A percentile compares a stretch with the other conserved stretches of the same genome.
phyloP scores from a whole-genome alignment of 768 basidiomycete genomes.

The Hydnomerulius pinastri region DNA sequence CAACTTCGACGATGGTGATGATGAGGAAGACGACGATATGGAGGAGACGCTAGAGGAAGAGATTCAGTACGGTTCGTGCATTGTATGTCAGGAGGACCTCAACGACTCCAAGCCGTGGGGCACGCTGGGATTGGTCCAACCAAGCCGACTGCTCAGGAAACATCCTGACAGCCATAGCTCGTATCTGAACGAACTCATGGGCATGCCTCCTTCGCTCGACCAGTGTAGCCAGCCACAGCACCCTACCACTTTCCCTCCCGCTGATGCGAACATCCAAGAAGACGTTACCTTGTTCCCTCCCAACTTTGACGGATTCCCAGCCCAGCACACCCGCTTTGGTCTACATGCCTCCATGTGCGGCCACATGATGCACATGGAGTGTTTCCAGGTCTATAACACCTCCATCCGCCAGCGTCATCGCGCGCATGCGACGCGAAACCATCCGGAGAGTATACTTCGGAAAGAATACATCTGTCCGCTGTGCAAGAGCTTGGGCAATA shows the following conservation, averaged over 20 bases:
- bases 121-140: slow-evolving; percentile 82
- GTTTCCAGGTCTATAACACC: slow-evolving; percentile 86
- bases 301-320: slow-evolving; percentile 75
- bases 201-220: slow-evolving; percentile 67
- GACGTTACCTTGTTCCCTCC: slow-evolving; percentile 45
- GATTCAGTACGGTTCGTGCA: slow-evolving; percentile 85
- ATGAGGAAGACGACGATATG: slow-evolving; percentile 56
- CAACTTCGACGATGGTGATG: slow-evolving; percentile 77
- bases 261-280: slow-evolving; percentile 23
- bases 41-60: slow-evolving; percentile 46
- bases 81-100: slow-evolving; percentile 96
- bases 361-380: slow-evolving; percentile 96
- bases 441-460: slow-evolving; percentile 91
- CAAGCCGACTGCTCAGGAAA: slow-evolving; percentile 79
- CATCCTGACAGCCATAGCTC: slow-evolving; percentile 64
- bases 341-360: slow-evolving; percentile 87
- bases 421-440: slow-evolving; percentile 86
- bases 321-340: slow-evolving; percentile 77
- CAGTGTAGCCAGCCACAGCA: slow-evolving; percentile 32
- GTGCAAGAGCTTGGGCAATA: slow-evolving; percentile 95
- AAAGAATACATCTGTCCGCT: slow-evolving; percentile 96
- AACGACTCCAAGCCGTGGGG: slow-evolving; percentile 76
- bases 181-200: slow-evolving; percentile 74
- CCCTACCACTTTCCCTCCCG: slow-evolving; percentile 38
- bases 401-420: slow-evolving; percentile 89